Percentiles rank a stretch among this genome's conserved stretches.
phyloP scores from a whole-genome alignment of 139 green algal genomes.

The Picochlorum sp. region DNA sequence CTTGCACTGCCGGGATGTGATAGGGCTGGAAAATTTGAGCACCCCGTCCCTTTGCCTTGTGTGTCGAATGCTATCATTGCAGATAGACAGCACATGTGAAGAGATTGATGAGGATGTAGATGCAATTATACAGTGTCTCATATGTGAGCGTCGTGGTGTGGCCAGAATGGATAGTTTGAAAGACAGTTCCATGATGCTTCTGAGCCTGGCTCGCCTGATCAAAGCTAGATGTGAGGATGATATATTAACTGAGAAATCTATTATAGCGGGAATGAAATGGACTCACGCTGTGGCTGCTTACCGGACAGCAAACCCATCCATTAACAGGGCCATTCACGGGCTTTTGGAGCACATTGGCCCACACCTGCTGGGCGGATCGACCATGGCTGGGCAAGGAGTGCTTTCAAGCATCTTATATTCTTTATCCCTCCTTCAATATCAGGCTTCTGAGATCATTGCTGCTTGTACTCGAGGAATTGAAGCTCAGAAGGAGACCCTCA shows the following conservation, averaged over 20 bases:
- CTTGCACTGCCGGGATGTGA: neutral
- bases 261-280: neutral
- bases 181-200: neutral
- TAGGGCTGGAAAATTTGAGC: slow-evolving; percentile 1
- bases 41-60: neutral
- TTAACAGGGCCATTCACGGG: neutral
- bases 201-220: neutral
- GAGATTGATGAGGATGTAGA: too few species aligned
- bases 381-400: neutral
- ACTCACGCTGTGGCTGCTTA: neutral
- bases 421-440: neutral
- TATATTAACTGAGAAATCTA: neutral
- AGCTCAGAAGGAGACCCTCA: neutral
- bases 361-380: neutral
- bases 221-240: neutral
- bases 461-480: neutral
- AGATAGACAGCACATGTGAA: too few species aligned
- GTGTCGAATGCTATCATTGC: neutral
- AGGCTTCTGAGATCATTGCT: neutral
- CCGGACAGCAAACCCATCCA: neutral
- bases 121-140: too few species aligned
- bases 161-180: neutral
- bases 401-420: slow-evolving; percentile 1
- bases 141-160: too few species aligned
- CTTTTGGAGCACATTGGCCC: neutral